A percentile compares a stretch with the other conserved stretches of the same genome.
These are phyloP conservation scores for Trametes coccinea DNA, from an alignment of 768 basidiomycete species.

Conservation along the genomic window DNA sequence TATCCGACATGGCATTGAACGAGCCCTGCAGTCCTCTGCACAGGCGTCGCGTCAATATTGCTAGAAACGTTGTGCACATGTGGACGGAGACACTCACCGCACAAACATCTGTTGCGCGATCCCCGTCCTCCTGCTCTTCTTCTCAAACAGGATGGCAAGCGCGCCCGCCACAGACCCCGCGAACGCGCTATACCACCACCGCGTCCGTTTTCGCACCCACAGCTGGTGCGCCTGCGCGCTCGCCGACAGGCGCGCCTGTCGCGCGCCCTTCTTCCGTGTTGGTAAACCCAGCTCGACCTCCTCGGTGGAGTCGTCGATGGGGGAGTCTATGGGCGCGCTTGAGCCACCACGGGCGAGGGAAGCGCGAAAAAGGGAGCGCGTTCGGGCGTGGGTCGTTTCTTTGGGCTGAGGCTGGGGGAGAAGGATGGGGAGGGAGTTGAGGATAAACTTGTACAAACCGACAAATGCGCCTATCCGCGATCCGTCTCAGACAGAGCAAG, in stretches of 20 bases:
- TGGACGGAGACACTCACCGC: slow-evolving; percentile 48
- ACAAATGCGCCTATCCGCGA: slow-evolving; percentile 65
- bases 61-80: not conserved
- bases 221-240: slow-evolving; percentile 63
- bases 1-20: slow-evolving; percentile 76
- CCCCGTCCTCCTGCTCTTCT: slow-evolving; percentile 55
- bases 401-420: slow-evolving; percentile 43
- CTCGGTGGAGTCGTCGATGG: slow-evolving; percentile 23
- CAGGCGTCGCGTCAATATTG: too few relatives aligned
- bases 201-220: slow-evolving; percentile 65
- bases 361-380: slow-evolving; percentile 23
- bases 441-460: slow-evolving; percentile 72
- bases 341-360: not conserved
- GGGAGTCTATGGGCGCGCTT: slow-evolving; percentile 2
- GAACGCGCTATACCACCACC: slow-evolving; percentile 76
- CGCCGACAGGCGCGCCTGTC: slow-evolving; percentile 54
- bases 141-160: slow-evolving; percentile 77
- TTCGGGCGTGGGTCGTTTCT: slow-evolving; percentile 29
- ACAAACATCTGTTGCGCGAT: slow-evolving; percentile 91
- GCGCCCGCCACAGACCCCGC: slow-evolving; percentile 79
- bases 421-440: slow-evolving; percentile 76
- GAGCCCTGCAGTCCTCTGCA: slow-evolving; percentile 84
- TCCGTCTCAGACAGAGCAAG: not conserved
- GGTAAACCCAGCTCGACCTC: slow-evolving; percentile 22
- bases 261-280: slow-evolving; percentile 17